Evolutionary conservation across 148 eudicot species (phyloP).

Genomic region (Suaeda aralocaspica): DNA sequence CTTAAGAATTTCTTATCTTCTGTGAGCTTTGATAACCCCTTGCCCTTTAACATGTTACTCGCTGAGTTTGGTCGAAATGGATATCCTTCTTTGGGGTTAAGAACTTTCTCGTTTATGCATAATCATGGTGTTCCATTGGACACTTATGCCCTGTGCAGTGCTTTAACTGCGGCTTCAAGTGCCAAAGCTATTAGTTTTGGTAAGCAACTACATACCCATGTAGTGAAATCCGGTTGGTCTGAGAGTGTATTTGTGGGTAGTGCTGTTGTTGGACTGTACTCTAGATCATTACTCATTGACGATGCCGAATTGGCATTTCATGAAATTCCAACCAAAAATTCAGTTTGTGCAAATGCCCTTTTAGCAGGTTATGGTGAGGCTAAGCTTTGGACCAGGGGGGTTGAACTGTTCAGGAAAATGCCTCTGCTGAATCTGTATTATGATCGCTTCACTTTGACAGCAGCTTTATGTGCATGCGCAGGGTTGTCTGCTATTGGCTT

Average conservation of each 20-base stretch:
- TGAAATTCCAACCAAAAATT: slow-evolving; percentile 55
- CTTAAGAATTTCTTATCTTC: slow-evolving; percentile 39
- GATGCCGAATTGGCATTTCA: slow-evolving; percentile 56
- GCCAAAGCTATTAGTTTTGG: slow-evolving; percentile 35
- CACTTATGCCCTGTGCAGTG: slow-evolving; percentile 55
- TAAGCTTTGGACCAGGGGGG: slow-evolving; percentile 54
- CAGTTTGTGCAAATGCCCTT: slow-evolving; percentile 62
- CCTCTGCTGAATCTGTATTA: slow-evolving; percentile 37
- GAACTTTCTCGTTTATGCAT: slow-evolving; percentile 51
- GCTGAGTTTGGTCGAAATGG: slow-evolving; percentile 45
- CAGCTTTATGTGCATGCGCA: slow-evolving; percentile 53
- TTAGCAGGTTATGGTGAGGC: slow-evolving; percentile 56
- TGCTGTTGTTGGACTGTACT: slow-evolving; percentile 58
- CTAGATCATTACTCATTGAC: slow-evolving; percentile 33
- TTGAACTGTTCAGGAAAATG: slow-evolving; percentile 46
- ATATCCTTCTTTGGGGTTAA: slow-evolving; percentile 34
- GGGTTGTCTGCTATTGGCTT: slow-evolving; percentile 45
- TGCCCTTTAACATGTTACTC: slow-evolving; percentile 47
- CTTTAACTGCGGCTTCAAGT: slow-evolving; percentile 44
- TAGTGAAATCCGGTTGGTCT: slow-evolving; percentile 56
- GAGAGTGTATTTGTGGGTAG: slow-evolving; percentile 73
- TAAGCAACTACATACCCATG: slow-evolving; percentile 40
- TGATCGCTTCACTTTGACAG: slow-evolving; percentile 55
- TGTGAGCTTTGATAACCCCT: slow-evolving; percentile 36
- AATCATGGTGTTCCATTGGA: slow-evolving; percentile 38